Evolutionary conservation across 805 yeast genomes (phyloP).

Genomic region (Maudiozyma saulgeensis): DNA sequence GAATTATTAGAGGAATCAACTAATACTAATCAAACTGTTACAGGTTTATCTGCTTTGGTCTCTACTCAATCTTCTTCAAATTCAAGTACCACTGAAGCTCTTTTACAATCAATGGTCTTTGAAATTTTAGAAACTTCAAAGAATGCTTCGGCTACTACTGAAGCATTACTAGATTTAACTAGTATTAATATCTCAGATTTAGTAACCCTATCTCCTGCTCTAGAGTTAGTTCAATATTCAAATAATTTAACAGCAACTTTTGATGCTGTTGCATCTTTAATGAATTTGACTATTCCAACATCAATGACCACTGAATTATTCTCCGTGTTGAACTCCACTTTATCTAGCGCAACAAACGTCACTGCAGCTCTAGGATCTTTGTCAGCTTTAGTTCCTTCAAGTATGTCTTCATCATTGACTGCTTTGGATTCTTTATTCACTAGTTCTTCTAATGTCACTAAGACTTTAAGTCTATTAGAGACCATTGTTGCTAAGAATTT

Average conservation of each 20-base stretch:
- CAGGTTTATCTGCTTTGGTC: conserved; percentile 10
- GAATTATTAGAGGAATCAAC: conserved; percentile 14
- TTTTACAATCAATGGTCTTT: conserved; percentile 13
- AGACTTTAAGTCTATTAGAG: conserved; percentile 12
- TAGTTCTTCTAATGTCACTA: conserved; percentile 11
- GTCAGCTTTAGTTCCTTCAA: conserved; percentile 9
- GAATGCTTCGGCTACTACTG: conserved; percentile 19
- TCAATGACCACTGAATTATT: conserved; percentile 12
- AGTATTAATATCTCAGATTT: conserved; percentile 17
- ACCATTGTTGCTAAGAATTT: conserved; percentile 15
- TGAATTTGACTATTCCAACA: conserved; percentile 16
- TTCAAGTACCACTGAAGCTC: conserved; percentile 5
- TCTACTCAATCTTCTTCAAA: conserved; percentile 9
- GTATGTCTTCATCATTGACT: conserved; percentile 8
- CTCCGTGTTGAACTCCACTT: conserved; percentile 7
- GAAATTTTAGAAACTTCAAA: conserved; percentile 16
- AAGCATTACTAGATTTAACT: conserved; percentile 18
- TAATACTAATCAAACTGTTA: conserved; percentile 17
- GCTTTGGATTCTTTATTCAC: conserved; percentile 15
- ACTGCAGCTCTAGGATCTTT: conserved; percentile 9
- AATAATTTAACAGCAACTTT: conserved; percentile 18
- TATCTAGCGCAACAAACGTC: conserved; percentile 4
- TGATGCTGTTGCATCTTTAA: conserved; percentile 12
- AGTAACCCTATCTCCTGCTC: conserved; percentile 19
- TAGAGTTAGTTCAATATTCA: conserved; percentile 15